Percentiles rank a stretch among this genome's conserved stretches.
These are phyloP conservation scores for Diacronema lutheri DNA, from an alignment of 78 protist species.

Conservation along the genomic window DNA sequence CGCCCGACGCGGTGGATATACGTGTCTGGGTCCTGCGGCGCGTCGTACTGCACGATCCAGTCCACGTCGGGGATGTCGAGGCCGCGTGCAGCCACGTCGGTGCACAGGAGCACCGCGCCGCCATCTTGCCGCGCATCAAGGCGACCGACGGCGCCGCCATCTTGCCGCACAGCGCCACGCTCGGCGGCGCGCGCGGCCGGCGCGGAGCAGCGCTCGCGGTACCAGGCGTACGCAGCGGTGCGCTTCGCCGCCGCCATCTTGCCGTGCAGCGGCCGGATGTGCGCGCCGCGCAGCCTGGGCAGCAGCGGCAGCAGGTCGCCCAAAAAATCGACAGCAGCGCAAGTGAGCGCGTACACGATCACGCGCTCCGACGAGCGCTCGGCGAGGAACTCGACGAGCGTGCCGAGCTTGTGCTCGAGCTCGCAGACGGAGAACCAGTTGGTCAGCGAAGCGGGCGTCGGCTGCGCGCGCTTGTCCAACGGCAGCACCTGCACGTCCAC, in stretches of 20 bases:
- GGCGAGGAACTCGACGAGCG: constrained; percentile 26
- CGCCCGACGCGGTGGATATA: constrained; percentile 88
- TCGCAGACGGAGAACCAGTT: background rate
- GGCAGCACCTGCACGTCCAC: background rate
- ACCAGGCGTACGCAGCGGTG: background rate
- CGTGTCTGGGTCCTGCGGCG: constrained; percentile 82
- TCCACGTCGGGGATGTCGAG: constrained; percentile 84
- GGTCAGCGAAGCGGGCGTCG: background rate
- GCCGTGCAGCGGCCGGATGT: constrained; percentile 63
- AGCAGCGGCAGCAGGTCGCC: background rate
- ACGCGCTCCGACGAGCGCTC: background rate
- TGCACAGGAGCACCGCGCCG: constrained; percentile 11
- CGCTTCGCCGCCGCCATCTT: constrained; percentile 39
- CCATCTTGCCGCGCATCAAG: no score
- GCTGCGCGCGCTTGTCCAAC: background rate
- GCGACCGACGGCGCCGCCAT: no score
- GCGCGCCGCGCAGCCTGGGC: background rate
- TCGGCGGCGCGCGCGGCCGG: no score
- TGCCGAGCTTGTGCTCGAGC: background rate
- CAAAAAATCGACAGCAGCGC: constrained; percentile 83
- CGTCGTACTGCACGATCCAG: constrained; percentile 83
- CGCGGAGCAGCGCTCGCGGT: no score
- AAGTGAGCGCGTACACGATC: constrained; percentile 82
- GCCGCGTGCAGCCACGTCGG: constrained; percentile 70
- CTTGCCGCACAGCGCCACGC: no score